Evolutionary conservation across 2,329 filamentous ascomycete species (phyloP).

Genomic region (Pyricularia grisea): DNA sequence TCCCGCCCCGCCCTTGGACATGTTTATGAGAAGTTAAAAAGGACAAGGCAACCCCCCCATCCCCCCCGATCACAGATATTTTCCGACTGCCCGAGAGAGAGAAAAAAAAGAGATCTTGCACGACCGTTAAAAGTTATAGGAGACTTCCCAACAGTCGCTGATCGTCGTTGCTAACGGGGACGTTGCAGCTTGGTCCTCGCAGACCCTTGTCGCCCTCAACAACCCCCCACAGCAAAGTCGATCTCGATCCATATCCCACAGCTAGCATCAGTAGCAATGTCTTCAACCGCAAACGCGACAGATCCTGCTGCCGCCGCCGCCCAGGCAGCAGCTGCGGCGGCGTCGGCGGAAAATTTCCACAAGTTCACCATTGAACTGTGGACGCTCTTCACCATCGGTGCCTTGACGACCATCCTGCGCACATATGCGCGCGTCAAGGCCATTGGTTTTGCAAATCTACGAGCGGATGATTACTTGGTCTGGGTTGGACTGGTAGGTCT

Average conservation of each 20-base stretch:
- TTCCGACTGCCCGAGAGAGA: too few species aligned
- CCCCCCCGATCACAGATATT: too few species aligned
- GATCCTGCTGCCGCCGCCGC: slow-evolving; percentile 5
- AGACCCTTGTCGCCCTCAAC: neutral
- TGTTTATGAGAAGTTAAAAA: neutral
- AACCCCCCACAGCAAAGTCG: too few species aligned
- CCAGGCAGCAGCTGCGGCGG: slow-evolving; percentile 14
- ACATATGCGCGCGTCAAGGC: slow-evolving; percentile 24
- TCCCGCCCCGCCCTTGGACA: neutral
- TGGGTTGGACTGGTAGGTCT: slow-evolving; percentile 15
- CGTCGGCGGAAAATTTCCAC: slow-evolving; percentile 14
- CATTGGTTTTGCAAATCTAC: slow-evolving; percentile 20
- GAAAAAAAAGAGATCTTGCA: neutral
- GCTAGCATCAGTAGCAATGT: neutral
- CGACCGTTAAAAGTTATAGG: neutral
- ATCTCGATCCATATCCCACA: neutral
- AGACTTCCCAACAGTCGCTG: neutral
- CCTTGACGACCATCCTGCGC: slow-evolving; percentile 23
- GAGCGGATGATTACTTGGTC: slow-evolving; percentile 25
- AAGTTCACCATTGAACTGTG: slow-evolving; percentile 24
- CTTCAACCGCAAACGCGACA: neutral
- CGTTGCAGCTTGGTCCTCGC: neutral
- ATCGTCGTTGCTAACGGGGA: neutral
- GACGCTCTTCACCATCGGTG: slow-evolving; percentile 23
- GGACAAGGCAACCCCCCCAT: too few species aligned